Percentiles rank a stretch among this genome's conserved stretches.
These are phyloP conservation scores for Jacaranda mimosifolia DNA, from an alignment of 257 asterid species.

Conservation along the genomic window DNA sequence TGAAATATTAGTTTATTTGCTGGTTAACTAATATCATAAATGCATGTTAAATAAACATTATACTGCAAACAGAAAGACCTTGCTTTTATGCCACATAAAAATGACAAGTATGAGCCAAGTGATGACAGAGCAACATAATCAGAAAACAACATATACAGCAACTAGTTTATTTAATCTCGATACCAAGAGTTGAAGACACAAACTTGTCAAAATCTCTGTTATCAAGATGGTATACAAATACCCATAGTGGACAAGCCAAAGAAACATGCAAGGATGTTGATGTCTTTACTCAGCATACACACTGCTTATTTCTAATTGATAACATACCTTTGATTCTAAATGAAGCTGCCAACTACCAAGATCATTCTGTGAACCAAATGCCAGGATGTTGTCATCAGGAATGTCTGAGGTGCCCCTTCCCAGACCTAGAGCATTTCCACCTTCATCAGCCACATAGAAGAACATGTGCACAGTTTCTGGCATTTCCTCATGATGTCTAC, in stretches of 20 bases:
- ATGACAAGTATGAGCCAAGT: constrained; percentile 6
- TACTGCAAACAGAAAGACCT: neutral
- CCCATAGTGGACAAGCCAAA: constrained; percentile 19
- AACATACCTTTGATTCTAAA: constrained; percentile 77
- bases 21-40: constrained; percentile 25
- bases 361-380: constrained; percentile 76
- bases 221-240: neutral
- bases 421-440: constrained; percentile 67
- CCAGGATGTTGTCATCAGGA: constrained; percentile 61
- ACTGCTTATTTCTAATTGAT: constrained; percentile 14
- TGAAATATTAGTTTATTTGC: constrained; percentile 24
- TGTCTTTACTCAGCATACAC: neutral
- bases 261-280: constrained; percentile 8
- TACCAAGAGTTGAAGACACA: neutral
- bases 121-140: constrained; percentile 29
- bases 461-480: constrained; percentile 70
- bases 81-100: constrained; percentile 3
- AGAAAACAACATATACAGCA: constrained; percentile 19
- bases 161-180: constrained; percentile 9
- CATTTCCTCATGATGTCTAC: constrained; percentile 58
- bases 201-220: constrained; percentile 8
- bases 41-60: neutral
- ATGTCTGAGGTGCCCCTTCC: constrained; percentile 57
- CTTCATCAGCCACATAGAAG: constrained; percentile 97
- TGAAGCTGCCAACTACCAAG: constrained; percentile 91